Conservation (phyloP, 2,329 filamentous ascomycete genomes). For the Celoporthe dispersa region DNA sequence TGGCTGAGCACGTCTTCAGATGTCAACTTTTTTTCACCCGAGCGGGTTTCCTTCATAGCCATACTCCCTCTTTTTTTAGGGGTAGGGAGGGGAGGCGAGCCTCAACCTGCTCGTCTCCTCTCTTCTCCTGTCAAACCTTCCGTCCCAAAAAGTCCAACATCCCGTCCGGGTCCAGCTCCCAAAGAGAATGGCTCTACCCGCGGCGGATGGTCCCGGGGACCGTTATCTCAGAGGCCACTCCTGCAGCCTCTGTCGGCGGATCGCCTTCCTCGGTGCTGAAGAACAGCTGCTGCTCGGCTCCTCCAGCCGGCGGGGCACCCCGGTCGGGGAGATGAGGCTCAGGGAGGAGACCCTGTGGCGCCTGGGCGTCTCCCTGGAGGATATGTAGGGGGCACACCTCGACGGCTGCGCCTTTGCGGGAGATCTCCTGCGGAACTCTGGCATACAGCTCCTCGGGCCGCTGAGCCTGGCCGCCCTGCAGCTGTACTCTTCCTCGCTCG, state of each 20-base stretch:
- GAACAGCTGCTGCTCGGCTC: not conserved
- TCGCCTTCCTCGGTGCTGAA: not conserved
- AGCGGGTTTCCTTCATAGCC: too few relatives aligned
- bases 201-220: not conserved
- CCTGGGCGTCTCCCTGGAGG: not conserved
- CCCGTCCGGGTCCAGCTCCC: too few relatives aligned
- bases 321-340: not conserved
- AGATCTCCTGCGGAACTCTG: not conserved
- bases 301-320: too few relatives aligned
- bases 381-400: not conserved
- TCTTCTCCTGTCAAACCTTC: too few relatives aligned
- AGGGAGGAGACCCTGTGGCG: not conserved
- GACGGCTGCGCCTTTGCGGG: not conserved
- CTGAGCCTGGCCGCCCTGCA: not conserved
- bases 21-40: too few relatives aligned
- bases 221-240: not conserved
- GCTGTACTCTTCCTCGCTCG: not conserved
- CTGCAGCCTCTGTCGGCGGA: not conserved
- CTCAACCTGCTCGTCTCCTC: too few relatives aligned
- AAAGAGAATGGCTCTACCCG: not conserved
- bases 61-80: too few relatives aligned
- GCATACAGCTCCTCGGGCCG: rapidly evolving
- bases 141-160: not conserved
- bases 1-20: too few relatives aligned
- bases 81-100: too few relatives aligned